Evolutionary conservation across 257 asterid species (phyloP), one percentile per base, ranked within the genome.

Genomic region (Penstemon eatonii): DNA sequence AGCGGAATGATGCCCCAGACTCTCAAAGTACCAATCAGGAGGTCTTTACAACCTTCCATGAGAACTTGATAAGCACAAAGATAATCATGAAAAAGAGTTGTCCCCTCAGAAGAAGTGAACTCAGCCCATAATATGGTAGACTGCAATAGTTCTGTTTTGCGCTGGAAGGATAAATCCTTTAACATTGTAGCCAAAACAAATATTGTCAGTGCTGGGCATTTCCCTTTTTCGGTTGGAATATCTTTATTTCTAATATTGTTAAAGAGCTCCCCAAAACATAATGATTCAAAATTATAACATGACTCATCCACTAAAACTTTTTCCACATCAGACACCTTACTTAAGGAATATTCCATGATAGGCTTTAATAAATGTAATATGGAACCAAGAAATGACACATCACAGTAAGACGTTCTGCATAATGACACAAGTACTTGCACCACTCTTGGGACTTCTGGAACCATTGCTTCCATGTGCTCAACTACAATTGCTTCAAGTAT

Each of bases 401-500:
- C 97, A 70, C 92, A 88, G 67, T 88, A 93, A 49, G 84, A 73
- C 61, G 88, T 79, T 61, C 73, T 78, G 79, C 95, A 90, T 64
- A 93, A 85, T 67, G 99, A 87, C 42, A 79, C 87, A 49, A 93
- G 80, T 72, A 86, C 87, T 74, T 88, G 91, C 70, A 87, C 87
- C 82, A 90, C 75, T 79, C 88, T 79, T 47, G 99, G 99, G 62
- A 89, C 63, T 83, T 94, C 99, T 5, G 92, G 96, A 69, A 86
- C 82, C 83, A 91, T 81, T 46, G 92, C 95, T 78, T 94, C 97
- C 95, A 90, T 84, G 78, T 94, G 96, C 86, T 84, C 89, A 61
- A 77, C 83, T 57, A 94, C 82, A 75, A 94, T 84, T 72, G 96
- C 88, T 86, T 94, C 99, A 73, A 94, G 95, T 47, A 89, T 81